Conservation (phyloP, 1,284 basidiomycete genomes). For the Acaromyces ingoldii region DNA sequence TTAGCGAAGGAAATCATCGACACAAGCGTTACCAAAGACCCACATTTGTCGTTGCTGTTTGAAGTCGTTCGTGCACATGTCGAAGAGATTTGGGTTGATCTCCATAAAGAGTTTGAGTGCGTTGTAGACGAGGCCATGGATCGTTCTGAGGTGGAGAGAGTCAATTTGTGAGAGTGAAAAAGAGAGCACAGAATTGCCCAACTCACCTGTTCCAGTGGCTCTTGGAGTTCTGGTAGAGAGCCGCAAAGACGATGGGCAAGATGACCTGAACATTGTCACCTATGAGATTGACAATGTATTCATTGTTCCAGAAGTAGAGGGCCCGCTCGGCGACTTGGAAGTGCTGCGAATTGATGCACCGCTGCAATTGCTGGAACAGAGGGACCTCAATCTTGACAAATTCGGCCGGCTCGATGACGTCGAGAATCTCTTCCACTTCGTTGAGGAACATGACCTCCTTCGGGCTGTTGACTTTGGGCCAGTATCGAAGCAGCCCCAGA, state of each 20-base stretch:
- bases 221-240: constrained; percentile 91
- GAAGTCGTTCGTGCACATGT: constrained; percentile 88
- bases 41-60: constrained; percentile 65
- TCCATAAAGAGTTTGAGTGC: constrained; percentile 99
- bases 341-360: constrained; percentile 98
- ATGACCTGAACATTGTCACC: constrained; percentile 87
- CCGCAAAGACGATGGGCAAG: constrained; percentile 96
- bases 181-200: not conserved
- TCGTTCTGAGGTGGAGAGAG: constrained; percentile 65
- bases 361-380: constrained; percentile 87
- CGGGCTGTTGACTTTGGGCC: constrained; percentile 99
- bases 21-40: not conserved
- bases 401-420: constrained; percentile 93
- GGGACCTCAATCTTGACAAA: constrained; percentile 94
- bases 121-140: constrained; percentile 98
- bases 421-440: constrained; percentile 97
- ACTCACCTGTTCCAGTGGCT: constrained; percentile 95
- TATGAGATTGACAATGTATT: constrained; percentile 99
- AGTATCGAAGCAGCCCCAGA: constrained; percentile 86
- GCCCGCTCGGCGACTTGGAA: constrained; percentile 67
- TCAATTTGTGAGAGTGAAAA: not conserved
- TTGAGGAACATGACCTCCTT: constrained; percentile 99
- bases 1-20: too few species aligned
- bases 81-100: constrained; percentile 92
- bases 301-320: constrained; percentile 65